These are phyloP conservation scores for Xylariaceae sp. DNA, from an alignment of 2,329 filamentous ascomycete genomes.

Conservation along the genomic window DNA sequence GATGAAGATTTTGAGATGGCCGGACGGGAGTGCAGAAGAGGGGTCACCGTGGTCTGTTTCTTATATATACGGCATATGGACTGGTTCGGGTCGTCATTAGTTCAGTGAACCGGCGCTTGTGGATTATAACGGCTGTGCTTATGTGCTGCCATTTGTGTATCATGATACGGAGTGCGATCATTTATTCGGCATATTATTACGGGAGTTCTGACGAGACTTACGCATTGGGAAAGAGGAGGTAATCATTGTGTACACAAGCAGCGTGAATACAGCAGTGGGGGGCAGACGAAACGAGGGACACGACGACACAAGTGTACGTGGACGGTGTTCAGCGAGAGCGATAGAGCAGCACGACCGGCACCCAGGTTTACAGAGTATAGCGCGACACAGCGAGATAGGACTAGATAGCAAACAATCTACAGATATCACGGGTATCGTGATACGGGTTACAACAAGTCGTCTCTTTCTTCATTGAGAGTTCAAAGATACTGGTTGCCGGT, in stretches of 20 bases:
- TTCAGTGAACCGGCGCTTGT: slow-evolving; percentile 2
- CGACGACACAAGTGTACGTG: neutral
- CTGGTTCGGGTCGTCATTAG: neutral
- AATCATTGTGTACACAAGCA: neutral
- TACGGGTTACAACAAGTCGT: no score
- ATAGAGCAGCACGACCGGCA: neutral
- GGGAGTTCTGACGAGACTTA: slow-evolving; percentile 11
- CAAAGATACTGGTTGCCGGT: no score
- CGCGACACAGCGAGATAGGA: neutral
- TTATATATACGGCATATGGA: neutral
- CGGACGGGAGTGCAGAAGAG: neutral
- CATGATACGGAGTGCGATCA: slow-evolving; percentile 1
- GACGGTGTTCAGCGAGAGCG: neutral
- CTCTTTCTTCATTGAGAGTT: no score
- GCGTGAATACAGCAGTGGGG: neutral
- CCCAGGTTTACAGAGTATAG: neutral
- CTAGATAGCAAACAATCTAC: slow-evolving; percentile 7
- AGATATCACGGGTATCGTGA: no score
- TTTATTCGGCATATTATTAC: slow-evolving; percentile 8
- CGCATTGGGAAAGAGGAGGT: slow-evolving; percentile 3
- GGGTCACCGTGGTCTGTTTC: neutral
- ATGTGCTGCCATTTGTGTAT: slow-evolving; percentile 14
- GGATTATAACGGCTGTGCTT: slow-evolving; percentile 4
- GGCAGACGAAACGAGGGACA: neutral
- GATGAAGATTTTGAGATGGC: neutral